Conservation (phyloP, 768 basidiomycete genomes). For the Leccinum longicurvipes region DNA sequence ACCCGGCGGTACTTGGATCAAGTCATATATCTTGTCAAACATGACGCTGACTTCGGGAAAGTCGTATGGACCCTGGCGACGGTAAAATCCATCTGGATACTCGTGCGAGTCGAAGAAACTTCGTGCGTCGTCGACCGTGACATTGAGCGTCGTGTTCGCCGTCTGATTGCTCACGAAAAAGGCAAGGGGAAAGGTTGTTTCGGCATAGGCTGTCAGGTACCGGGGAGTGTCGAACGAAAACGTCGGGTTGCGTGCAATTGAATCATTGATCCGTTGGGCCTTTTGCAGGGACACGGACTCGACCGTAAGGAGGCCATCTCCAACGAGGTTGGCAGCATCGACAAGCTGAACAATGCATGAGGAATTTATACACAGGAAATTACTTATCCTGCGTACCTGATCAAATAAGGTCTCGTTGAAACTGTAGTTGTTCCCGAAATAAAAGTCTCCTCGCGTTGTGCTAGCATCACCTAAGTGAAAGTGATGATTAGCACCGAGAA, state of each 20-base stretch:
- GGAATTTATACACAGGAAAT: background rate
- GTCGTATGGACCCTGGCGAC: conserved; percentile 17
- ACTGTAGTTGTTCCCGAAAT: conserved; percentile 23
- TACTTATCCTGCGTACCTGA: conserved; percentile 1
- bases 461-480: conserved; percentile 20
- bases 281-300: conserved; percentile 23
- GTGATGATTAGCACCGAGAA: background rate
- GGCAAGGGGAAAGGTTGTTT: conserved; percentile 21
- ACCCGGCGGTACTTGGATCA: conserved; percentile 14
- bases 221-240: conserved; percentile 22
- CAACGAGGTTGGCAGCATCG: conserved; percentile 17
- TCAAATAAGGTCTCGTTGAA: conserved; percentile 29
- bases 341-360: conserved; percentile 10
- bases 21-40: background rate
- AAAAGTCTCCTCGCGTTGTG: conserved; percentile 23
- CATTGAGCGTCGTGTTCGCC: conserved; percentile 13
- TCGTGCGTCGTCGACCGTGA: conserved; percentile 13
- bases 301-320: conserved; percentile 16
- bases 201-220: conserved; percentile 19
- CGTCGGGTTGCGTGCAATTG: conserved; percentile 23
- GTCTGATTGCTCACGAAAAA: conserved; percentile 26
- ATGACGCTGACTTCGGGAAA: background rate
- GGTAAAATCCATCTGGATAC: conserved; percentile 19
- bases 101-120: conserved; percentile 18
- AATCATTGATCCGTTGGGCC: conserved; percentile 22